Conservation (phyloP, 2,329 filamentous ascomycete genomes). For the Alternaria sp. region DNA sequence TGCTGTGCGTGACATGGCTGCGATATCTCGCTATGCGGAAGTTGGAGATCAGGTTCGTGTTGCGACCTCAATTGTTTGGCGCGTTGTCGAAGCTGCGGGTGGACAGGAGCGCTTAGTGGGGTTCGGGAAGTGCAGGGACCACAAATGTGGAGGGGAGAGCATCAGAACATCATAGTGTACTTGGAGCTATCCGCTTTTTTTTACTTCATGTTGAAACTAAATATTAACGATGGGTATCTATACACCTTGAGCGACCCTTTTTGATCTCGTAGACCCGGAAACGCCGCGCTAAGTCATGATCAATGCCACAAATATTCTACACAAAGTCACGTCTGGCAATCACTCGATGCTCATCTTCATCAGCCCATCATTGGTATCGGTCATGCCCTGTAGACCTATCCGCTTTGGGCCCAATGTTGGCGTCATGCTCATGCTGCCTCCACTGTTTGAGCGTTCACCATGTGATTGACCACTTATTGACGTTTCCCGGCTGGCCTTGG, state of each 20-base stretch:
- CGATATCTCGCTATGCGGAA: background rate
- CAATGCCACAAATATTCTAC: background rate
- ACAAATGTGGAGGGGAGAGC: constrained; percentile 2
- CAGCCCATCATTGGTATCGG: constrained; percentile 90
- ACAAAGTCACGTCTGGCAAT: background rate
- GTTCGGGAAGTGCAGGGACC: constrained; percentile 28
- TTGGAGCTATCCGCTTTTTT: background rate
- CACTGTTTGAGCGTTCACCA: constrained; percentile 57
- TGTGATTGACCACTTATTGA: constrained; percentile 61
- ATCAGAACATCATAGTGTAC: background rate
- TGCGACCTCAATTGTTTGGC: constrained; percentile 16
- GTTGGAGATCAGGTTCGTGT: constrained; percentile 3
- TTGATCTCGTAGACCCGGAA: constrained; percentile 9
- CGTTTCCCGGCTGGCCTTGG: constrained; percentile 67
- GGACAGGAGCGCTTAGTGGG: constrained; percentile 32
- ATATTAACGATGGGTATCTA: constrained; percentile 23
- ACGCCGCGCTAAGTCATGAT: constrained; percentile 39
- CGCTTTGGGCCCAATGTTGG: constrained; percentile 56
- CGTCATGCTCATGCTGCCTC: constrained; percentile 57
- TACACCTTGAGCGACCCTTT: constrained; percentile 4
- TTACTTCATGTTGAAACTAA: background rate
- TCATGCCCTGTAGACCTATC: constrained; percentile 81
- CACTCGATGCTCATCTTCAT: constrained; percentile 98
- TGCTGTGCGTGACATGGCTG: constrained; percentile 47
- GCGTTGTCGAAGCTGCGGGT: constrained; percentile 28